Evolutionary conservation across 2,329 filamentous ascomycete species (phyloP).

Genomic region (Pseudogymnoascus sp.): DNA sequence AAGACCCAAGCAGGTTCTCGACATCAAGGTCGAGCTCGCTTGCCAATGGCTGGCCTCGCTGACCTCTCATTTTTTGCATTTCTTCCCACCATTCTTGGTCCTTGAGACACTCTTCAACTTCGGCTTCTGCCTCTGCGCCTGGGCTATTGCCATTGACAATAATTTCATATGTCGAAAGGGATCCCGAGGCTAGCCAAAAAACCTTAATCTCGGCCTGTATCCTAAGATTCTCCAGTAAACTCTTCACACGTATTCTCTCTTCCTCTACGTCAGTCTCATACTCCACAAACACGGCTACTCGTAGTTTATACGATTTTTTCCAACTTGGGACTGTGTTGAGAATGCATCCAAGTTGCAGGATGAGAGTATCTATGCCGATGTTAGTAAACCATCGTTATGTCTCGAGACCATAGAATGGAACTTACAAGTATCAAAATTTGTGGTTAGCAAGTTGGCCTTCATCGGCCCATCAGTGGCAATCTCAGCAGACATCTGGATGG

Average conservation of each 20-base stretch:
- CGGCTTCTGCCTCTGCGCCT: slow-evolving; percentile 46
- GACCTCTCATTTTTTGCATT: slow-evolving; percentile 48
- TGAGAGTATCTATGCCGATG: slow-evolving; percentile 53
- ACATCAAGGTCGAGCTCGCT: slow-evolving; percentile 38
- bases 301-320: slow-evolving; percentile 63
- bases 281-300: slow-evolving; percentile 81
- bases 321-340: slow-evolving; percentile 72
- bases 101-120: slow-evolving; percentile 58
- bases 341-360: slow-evolving; percentile 78
- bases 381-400: not conserved
- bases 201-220: slow-evolving; percentile 75
- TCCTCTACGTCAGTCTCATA: slow-evolving; percentile 78
- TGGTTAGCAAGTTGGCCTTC: slow-evolving; percentile 62
- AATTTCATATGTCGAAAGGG: slow-evolving; percentile 63
- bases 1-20: slow-evolving; percentile 34
- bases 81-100: slow-evolving; percentile 80
- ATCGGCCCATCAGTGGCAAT: slow-evolving; percentile 51
- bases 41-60: slow-evolving; percentile 22
- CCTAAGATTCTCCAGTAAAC: slow-evolving; percentile 69
- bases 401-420: slow-evolving; percentile 5
- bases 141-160: slow-evolving; percentile 64
- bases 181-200: slow-evolving; percentile 71
- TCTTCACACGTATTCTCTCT: slow-evolving; percentile 62
- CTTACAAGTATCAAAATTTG: slow-evolving; percentile 84
- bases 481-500: slow-evolving; percentile 87